These are phyloP conservation scores for Endoconidiophora polonica DNA, from an alignment of 2,329 filamentous ascomycete species.

Conservation along the genomic window DNA sequence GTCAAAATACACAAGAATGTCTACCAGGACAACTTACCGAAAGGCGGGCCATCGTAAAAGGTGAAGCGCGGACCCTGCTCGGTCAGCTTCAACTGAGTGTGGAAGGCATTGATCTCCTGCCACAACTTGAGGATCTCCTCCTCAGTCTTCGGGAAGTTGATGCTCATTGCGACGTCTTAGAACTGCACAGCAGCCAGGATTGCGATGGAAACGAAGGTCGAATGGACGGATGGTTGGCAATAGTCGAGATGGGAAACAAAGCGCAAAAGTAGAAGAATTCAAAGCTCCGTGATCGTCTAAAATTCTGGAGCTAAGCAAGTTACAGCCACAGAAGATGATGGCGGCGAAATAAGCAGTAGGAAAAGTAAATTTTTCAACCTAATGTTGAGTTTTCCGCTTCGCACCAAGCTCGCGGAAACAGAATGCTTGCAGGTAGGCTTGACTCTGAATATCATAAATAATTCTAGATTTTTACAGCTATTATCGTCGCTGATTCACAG, in stretches of 20 bases:
- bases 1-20: neutral
- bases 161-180: constrained; percentile 12
- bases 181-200: neutral
- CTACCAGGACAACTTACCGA: constrained; percentile 19
- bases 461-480: too few relatives aligned
- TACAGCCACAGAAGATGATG: too few relatives aligned
- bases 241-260: neutral
- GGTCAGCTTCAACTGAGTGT: constrained; percentile 37
- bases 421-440: neutral
- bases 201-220: neutral
- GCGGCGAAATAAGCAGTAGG: too few relatives aligned
- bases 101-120: constrained; percentile 17
- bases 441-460: too few relatives aligned
- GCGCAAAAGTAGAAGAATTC: neutral
- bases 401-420: too few relatives aligned
- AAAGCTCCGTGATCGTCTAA: too few relatives aligned
- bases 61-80: constrained; percentile 71
- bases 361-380: too few relatives aligned
- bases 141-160: constrained; percentile 16
- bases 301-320: too few relatives aligned
- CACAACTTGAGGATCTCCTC: constrained; percentile 15
- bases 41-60: constrained; percentile 82
- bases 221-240: neutral
- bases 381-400: too few relatives aligned
- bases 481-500: neutral